These are phyloP conservation scores for Hysterangium stoloniferum DNA, from an alignment of 768 basidiomycete genomes.

Conservation along the genomic window DNA sequence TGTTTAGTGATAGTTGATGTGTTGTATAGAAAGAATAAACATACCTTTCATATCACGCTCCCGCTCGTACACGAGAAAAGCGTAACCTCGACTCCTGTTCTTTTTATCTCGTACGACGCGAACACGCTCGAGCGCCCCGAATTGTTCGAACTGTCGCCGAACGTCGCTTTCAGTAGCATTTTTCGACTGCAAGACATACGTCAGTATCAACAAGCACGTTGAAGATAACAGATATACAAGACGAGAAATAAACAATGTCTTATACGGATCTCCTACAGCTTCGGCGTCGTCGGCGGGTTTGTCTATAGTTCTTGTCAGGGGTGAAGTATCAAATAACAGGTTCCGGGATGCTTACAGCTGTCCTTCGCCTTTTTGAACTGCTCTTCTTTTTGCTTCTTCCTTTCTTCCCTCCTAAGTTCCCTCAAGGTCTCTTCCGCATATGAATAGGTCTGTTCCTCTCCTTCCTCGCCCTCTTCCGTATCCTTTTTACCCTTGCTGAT, in stretches of 20 bases:
- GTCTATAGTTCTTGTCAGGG: slow-evolving; percentile 41
- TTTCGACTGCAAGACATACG: slow-evolving; percentile 57
- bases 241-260: slow-evolving; percentile 93
- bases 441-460: slow-evolving; percentile 74
- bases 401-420: slow-evolving; percentile 67
- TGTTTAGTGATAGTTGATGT: slow-evolving; percentile 8
- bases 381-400: slow-evolving; percentile 68
- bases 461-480: slow-evolving; percentile 70
- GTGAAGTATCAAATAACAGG: background rate
- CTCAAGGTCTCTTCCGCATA: slow-evolving; percentile 78
- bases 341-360: slow-evolving; percentile 51
- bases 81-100: slow-evolving; percentile 81
- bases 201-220: slow-evolving; percentile 12
- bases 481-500: slow-evolving; percentile 42
- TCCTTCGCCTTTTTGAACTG: slow-evolving; percentile 77
- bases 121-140: slow-evolving; percentile 90
- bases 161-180: slow-evolving; percentile 87
- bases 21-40: background rate
- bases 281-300: slow-evolving; percentile 88
- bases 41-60: slow-evolving; percentile 99
- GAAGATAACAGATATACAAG: slow-evolving; percentile 44
- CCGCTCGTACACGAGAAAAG: slow-evolving; percentile 95
- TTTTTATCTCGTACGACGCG: slow-evolving; percentile 91
- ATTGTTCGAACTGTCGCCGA: slow-evolving; percentile 90
- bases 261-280: slow-evolving; percentile 94